Evolutionary conservation across 2,329 filamentous ascomycete species (phyloP).

Genomic region (Ramularia collo-cygni): DNA sequence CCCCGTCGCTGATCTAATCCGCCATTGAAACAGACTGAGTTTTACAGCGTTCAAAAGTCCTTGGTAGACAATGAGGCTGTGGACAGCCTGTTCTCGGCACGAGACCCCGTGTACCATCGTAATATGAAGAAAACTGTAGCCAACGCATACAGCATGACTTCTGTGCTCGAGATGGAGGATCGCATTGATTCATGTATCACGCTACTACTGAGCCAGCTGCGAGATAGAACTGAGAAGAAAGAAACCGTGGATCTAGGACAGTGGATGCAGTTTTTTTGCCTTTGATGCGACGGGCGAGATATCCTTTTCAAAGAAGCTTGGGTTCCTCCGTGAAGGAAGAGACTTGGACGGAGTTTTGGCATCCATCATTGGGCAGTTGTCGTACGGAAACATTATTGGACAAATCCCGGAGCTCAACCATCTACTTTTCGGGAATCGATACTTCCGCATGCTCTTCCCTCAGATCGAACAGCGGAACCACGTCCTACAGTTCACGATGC

Average conservation of each 20-base stretch:
- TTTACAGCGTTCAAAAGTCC: slow-evolving; percentile 26
- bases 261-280: slow-evolving; percentile 9
- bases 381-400: slow-evolving; percentile 10
- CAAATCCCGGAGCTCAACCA: slow-evolving; percentile 11
- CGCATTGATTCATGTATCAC: slow-evolving; percentile 6
- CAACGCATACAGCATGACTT: slow-evolving; percentile 9
- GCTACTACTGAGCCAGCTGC: slow-evolving; percentile 1
- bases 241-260: slow-evolving; percentile 3
- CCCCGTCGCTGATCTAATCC: no score
- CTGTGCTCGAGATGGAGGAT: slow-evolving; percentile 9
- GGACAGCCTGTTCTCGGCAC: slow-evolving; percentile 30
- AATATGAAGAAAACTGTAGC: slow-evolving; percentile 26
- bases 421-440: slow-evolving; percentile 12
- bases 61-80: slow-evolving; percentile 15
- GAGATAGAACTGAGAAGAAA: neutral
- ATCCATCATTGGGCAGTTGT: slow-evolving; percentile 7
- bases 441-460: slow-evolving; percentile 27
- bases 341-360: slow-evolving; percentile 10
- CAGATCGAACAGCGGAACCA: slow-evolving; percentile 32
- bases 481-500: slow-evolving; percentile 29
- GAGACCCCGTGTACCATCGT: slow-evolving; percentile 35
- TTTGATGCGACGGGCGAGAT: slow-evolving; percentile 15
- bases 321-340: slow-evolving; percentile 7
- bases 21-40: no score
- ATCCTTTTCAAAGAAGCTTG: slow-evolving; percentile 9